These are phyloP conservation scores for Pythium biforme DNA, from an alignment of 352 stramenopile species.

Conservation along the genomic window DNA sequence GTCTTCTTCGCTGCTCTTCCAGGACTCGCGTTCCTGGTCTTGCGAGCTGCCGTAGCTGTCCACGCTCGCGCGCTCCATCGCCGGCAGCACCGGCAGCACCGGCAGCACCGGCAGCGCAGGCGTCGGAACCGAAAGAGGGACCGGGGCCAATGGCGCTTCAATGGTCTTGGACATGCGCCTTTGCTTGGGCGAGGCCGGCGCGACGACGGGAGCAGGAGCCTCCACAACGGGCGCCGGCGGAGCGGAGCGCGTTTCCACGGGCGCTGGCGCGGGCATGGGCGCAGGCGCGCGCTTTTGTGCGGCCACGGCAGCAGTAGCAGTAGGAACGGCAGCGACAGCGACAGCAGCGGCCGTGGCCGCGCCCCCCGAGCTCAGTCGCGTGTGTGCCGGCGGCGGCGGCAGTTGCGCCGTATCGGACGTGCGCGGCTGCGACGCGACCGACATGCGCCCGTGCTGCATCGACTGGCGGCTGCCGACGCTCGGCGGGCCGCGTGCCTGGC, in stretches of 20 bases:
- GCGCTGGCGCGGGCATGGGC: constrained; percentile 14
- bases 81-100: not conserved
- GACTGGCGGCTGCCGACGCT: constrained; percentile 25
- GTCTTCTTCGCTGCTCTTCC: constrained; percentile 27
- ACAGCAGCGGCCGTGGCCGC: not conserved
- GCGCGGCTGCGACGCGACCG: constrained; percentile 26
- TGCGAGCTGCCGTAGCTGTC: constrained; percentile 12
- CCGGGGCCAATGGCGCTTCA: too few species aligned
- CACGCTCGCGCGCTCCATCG: constrained; percentile 1
- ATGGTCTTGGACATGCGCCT: not conserved
- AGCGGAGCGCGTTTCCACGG: not conserved
- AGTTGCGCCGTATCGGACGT: constrained; percentile 18
- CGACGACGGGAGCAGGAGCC: not conserved
- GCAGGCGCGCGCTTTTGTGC: constrained; percentile 8
- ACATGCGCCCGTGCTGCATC: constrained; percentile 26
- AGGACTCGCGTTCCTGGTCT: constrained; percentile 15
- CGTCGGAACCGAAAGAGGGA: too few species aligned
- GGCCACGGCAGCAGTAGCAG: too few species aligned
- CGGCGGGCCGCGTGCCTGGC: constrained; percentile 15
- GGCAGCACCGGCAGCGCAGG: too few species aligned
- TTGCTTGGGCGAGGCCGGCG: not conserved
- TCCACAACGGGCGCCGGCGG: not conserved
- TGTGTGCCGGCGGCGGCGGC: constrained; percentile 16
- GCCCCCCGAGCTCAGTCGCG: constrained; percentile 12
- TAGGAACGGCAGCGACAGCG: too few species aligned